Base-by-base conservation (phyloP, 129 eudicot genomes). In the Solidago caesia region DNA sequence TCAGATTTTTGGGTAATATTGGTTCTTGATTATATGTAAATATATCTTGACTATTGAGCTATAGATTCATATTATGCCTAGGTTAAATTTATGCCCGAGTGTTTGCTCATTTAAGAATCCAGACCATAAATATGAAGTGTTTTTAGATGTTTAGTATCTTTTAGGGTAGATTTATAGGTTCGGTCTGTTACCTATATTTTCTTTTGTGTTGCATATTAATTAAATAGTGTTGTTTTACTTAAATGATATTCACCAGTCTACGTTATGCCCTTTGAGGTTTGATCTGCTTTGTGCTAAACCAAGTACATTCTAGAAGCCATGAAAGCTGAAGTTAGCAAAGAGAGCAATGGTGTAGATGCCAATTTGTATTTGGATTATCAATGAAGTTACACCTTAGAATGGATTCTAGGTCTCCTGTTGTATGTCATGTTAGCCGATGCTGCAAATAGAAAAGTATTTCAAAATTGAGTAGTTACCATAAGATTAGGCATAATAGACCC, bases 1-100 rank as follows among this genome's bases (percentile, higher is more conserved):
- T 78, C 82, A 61, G 72, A 70, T 70, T 77, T 73, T 39, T 71
- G 82, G 82, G 82, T 58, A 62, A 61, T 48, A 4, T 67, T 78
- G 47, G 74, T 77, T 59, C 45, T 42, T 70, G 21, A 48, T 72
- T 13, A 78, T 71, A 66, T 65, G 3, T 42, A 68, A 16, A 71
- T 71, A 51, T 63, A 1, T 66, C 44, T 42, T 33, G 53, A 71
- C 45, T 64, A 21, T 3, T 71, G 67, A 63, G 47, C 77, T 78
- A 59, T 7, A 39, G 26, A 8, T 77, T 21, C 48, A 62, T 48
- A 60, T 44, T 41, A 44, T 57, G 45, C 67, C 55, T 75, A 14
- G 73, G n/a, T 49, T 16, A 62, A 63, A 15, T 14, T 61, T 65
- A 71, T 64, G 10, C 47, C 64, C 3, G 39, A 63, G 82, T 67